Percentiles rank a stretch among this genome's conserved stretches.
Evolutionary conservation across 345 rosid genomes (phyloP).

Genomic region (Eucalyptus camaldulensis): DNA sequence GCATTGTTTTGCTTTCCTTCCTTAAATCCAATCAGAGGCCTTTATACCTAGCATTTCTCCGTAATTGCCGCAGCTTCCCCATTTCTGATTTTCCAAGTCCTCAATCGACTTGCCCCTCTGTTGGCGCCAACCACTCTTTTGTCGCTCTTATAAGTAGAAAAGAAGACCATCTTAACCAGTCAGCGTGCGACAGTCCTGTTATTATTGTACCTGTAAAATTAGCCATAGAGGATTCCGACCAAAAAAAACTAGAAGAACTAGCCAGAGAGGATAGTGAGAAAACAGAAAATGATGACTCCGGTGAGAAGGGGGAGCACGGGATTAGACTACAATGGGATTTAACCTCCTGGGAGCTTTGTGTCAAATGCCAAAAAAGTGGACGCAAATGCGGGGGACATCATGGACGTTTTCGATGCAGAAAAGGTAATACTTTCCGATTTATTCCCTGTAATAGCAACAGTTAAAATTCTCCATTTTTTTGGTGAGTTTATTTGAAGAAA

Average conservation of each 20-base stretch:
- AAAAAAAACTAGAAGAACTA: rapidly evolving
- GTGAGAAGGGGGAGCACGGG: not conserved
- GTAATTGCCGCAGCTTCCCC: not conserved
- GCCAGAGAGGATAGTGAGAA: too few relatives aligned
- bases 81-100: not conserved
- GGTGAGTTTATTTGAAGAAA: too few relatives aligned
- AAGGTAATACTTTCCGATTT: not conserved
- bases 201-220: not conserved
- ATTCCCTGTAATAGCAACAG: not conserved
- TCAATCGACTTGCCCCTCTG: not conserved
- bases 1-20: rapidly evolving
- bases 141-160: not conserved
- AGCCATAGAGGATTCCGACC: not conserved
- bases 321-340: not conserved
- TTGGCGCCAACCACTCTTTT: not conserved
- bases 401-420: not conserved
- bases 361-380: not conserved
- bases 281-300: rapidly evolving
- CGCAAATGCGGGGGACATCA: not conserved
- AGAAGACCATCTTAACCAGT: not conserved
- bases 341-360: not conserved
- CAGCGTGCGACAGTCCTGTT: not conserved
- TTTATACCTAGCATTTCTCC: not conserved
- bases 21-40: not conserved
- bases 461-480: not conserved